Evolutionary conservation across 306 rosid species (phyloP), one percentile per base, ranked within the genome.

Genomic region (Lablab purpureus): DNA sequence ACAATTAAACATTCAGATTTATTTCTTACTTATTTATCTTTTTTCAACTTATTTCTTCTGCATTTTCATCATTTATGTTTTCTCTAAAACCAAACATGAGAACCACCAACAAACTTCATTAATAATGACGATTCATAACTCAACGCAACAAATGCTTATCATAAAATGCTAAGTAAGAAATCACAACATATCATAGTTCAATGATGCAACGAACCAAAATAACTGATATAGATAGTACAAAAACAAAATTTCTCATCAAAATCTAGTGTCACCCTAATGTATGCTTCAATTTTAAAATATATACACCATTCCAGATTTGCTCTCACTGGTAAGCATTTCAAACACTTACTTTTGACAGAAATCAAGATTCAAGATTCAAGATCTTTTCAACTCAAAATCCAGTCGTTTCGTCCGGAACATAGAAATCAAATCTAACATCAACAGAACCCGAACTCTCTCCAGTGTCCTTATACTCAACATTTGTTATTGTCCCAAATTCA

Each of bases 401-500:
- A 60, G 84, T 71, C 1, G 41, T 79, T 52, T 86, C 89, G 30
- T 86, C 89, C 0, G 86, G 86, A 51, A 86, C 89, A 79, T 37
- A 86, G 76, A 86, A 86, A 79, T 86, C 86, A 82, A 86, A 86
- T 58, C 71, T 86, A 75, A 86, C 89, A 79, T 85, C 89, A 75
- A 85, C 99, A 59, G 95, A 90, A 54, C 92, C 97, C 36, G 97
- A 87, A 3, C 28, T 69, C 59, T 91, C 96, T 70, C 94, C 97
- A 0, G 79, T 84, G 75, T 95, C 99, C 87, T 91, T 95, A 90
- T 91, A 95, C 78, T 95, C 96, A 11, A 95, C 81, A 70, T 95
- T 95, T 52, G 92, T 92, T 87, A 94, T 92, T 15, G 89, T 74
- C 66, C 95, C 97, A 75, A 54, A 43, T 83, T 89, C 99, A 36